Conservation (phyloP, 441 rosid genomes). For the Brassica balearica region DNA sequence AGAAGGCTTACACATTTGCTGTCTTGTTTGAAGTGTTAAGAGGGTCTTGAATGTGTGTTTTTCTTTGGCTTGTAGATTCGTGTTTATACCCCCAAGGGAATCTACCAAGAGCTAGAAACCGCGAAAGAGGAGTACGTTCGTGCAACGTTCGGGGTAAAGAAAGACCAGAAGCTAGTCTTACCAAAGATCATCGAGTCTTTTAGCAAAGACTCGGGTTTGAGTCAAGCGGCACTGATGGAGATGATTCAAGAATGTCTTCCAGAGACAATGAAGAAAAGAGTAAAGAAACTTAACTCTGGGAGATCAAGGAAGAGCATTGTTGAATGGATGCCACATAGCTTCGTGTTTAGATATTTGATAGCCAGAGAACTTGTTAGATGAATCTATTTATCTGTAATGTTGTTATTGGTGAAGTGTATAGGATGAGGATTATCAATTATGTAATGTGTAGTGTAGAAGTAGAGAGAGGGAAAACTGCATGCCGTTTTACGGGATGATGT, state of each 20-base stretch:
- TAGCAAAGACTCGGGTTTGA: slow-evolving; percentile 75
- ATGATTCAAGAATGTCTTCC: slow-evolving; percentile 79
- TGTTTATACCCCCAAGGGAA: slow-evolving; percentile 69
- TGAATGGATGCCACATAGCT: slow-evolving; percentile 85
- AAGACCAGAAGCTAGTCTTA: slow-evolving; percentile 53
- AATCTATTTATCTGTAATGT: slow-evolving; percentile 16
- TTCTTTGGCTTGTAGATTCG: slow-evolving; percentile 61
- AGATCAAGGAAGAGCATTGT: slow-evolving; percentile 67
- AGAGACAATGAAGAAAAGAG: slow-evolving; percentile 52
- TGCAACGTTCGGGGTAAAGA: slow-evolving; percentile 56
- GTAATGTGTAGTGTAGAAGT: not conserved
- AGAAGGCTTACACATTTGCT: slow-evolving; percentile 15
- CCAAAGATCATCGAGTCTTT: slow-evolving; percentile 84
- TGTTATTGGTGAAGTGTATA: slow-evolving; percentile 12
- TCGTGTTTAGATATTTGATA: slow-evolving; percentile 82
- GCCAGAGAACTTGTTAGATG: slow-evolving; percentile 78
- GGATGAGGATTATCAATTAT: not conserved
- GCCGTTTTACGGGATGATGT: slow-evolving; percentile 17
- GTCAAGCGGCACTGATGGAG: slow-evolving; percentile 63
- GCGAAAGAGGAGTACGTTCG: slow-evolving; percentile 86
- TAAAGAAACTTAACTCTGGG: slow-evolving; percentile 64
- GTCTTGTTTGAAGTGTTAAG: not conserved
- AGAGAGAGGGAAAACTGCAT: not conserved
- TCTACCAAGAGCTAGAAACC: slow-evolving; percentile 76
- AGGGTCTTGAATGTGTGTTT: slow-evolving; percentile 25